Percentiles rank a stretch among this genome's conserved stretches.
Evolutionary conservation across 106 monocot genomes (phyloP).

Genomic region (Allium fistulosum): DNA sequence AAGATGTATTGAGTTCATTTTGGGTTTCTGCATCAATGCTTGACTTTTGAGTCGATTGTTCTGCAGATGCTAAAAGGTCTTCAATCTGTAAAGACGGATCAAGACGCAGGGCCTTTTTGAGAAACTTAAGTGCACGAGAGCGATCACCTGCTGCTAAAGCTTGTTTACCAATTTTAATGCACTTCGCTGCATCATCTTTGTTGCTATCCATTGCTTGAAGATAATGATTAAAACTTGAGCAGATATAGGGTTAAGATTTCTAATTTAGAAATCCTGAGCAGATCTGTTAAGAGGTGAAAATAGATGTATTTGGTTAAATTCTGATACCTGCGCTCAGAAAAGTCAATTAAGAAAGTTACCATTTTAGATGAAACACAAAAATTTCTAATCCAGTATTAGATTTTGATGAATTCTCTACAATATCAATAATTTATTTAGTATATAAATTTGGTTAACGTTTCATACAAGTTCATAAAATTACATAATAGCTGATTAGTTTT

Average conservation of each 20-base stretch:
- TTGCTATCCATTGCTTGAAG: conserved; percentile 71
- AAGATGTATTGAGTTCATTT: conserved; percentile 1
- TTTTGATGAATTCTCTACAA: too few species aligned
- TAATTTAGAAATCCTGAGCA: not conserved
- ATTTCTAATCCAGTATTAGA: too few species aligned
- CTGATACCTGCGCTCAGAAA: too few species aligned
- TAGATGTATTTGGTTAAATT: too few species aligned
- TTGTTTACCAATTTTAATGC: conserved; percentile 63
- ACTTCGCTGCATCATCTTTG: conserved; percentile 90
- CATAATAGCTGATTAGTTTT: too few species aligned
- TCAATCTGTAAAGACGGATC: conserved; percentile 80
- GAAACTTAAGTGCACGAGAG: conserved; percentile 66
- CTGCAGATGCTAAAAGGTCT: conserved; percentile 49
- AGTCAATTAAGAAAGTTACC: too few species aligned
- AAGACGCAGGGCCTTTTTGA: conserved; percentile 73
- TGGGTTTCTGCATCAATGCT: not conserved
- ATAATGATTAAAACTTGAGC: not conserved
- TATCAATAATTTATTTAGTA: too few species aligned
- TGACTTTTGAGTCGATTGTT: conserved; percentile 33
- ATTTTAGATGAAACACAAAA: too few species aligned
- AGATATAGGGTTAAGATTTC: conserved; percentile 1
- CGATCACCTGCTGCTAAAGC: conserved; percentile 62
- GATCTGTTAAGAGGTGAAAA: not conserved
- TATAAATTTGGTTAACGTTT: too few species aligned
- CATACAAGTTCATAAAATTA: too few species aligned